Base-by-base conservation (phyloP, 2,329 filamentous ascomycete species). In the Fusarium camptoceras region DNA sequence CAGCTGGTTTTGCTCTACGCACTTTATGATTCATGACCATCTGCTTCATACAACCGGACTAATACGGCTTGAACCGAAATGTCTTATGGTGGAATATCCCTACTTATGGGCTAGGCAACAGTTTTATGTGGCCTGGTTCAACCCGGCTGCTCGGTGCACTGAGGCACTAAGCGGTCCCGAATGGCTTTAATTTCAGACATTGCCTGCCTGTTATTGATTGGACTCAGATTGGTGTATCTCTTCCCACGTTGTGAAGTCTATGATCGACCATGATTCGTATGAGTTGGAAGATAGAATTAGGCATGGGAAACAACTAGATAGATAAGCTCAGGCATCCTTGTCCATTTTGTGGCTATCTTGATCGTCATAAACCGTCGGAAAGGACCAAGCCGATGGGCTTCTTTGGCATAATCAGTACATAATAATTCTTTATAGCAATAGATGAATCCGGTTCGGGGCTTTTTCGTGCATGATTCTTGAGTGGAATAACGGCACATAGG, bases 401-500 rank as follows among this genome's bases (percentile, higher is more conserved):
- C 16, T 31, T 66, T 44, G 60, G 25, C 31, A 16, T 66, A 55
- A 66, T 61, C 30, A 61, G 63, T 60, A 55, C 24, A 66, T 61
- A 66, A 65, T 60, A n/a, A 46, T 30, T 66, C 24, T 59, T 37
- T 37, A 10, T 60, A 44, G 30, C 43, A 66, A 55, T 66, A 61
- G 41, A 61, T 34, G 37, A 41, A 49, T 37, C 22, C 16, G 42
- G 31, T 42, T 50, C 9, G 24, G 37, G 20, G 25, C 37, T 22
- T 22, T 37, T 27, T 11, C n/a, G 41, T 53, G 12, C 14, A 27
- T 42, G 22, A 20, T 42, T 22, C 9, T 25, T 14, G 12, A 20
- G 9, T 25, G 5, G n/a, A 15, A 53, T 12, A 42, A 20, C 15
- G 39, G 34, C 24, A 12, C 30, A 16, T 8, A 7, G 20, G 14